Conservation (phyloP, 371 early-diverging fungal genomes). For the Choanephora cucurbitarum region DNA sequence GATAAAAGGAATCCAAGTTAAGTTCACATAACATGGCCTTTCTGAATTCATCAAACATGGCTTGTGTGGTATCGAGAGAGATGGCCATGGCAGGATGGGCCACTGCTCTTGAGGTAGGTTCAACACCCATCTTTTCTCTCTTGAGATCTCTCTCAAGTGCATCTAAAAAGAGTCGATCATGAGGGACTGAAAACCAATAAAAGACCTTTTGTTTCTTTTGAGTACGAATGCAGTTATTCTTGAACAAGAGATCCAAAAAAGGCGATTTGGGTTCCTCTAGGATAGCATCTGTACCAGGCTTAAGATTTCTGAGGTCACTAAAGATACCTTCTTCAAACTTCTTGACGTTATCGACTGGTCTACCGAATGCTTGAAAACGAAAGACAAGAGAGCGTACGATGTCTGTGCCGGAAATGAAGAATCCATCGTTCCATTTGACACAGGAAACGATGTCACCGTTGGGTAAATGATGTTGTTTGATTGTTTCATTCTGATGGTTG, state of each 20-base stretch:
- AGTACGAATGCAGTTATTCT: conserved; percentile 82
- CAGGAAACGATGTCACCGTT: conserved; percentile 87
- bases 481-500: conserved; percentile 38
- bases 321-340: conserved; percentile 94
- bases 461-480: conserved; percentile 51
- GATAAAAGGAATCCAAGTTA: conserved; percentile 30
- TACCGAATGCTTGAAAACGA: conserved; percentile 70
- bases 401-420: conserved; percentile 83
- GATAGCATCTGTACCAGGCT: conserved; percentile 81
- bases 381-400: conserved; percentile 79
- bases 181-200: conserved; percentile 84
- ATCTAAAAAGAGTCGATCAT: conserved; percentile 79
- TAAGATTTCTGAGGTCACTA: conserved; percentile 78
- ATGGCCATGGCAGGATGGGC: conserved; percentile 40
- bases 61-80: conserved; percentile 44
- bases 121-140: conserved; percentile 74
- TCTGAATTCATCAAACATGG: conserved; percentile 43
- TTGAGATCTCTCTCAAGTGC: conserved; percentile 92
- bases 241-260: conserved; percentile 80
- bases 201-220: conserved; percentile 93
- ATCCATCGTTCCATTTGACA: conserved; percentile 58
- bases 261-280: conserved; percentile 78
- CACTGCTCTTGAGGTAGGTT: conserved; percentile 60
- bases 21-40: conserved; percentile 36
- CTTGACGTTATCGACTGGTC: conserved; percentile 66